These are phyloP conservation scores for Pelargonium nanum DNA, from an alignment of 345 rosid species.

Conservation along the genomic window DNA sequence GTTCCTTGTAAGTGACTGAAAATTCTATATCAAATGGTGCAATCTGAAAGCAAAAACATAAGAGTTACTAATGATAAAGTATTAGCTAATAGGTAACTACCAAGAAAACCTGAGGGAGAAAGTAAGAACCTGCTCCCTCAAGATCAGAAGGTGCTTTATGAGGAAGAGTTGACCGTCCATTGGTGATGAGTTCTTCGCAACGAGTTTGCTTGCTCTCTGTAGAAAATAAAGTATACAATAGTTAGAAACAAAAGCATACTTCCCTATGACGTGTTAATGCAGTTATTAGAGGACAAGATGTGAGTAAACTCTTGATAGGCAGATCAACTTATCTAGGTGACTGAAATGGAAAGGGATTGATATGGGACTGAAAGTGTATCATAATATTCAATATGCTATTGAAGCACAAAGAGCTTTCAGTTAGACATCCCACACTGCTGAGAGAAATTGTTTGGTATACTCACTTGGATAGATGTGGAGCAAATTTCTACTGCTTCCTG, in stretches of 20 bases:
- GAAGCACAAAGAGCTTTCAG: too few species aligned
- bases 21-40: constrained; percentile 97
- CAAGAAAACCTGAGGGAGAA: constrained; percentile 10
- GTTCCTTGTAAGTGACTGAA: constrained; percentile 91
- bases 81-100: constrained; percentile 2
- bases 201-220: constrained; percentile 87
- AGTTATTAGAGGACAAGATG: too few species aligned
- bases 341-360: too few species aligned
- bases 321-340: too few species aligned
- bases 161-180: constrained; percentile 98
- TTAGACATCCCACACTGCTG: neutral
- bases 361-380: too few species aligned
- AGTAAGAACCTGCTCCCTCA: constrained; percentile 79
- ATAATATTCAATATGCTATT: too few species aligned
- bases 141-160: constrained; percentile 78
- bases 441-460: constrained; percentile 16
- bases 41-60: constrained; percentile 40
- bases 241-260: constrained; percentile 4
- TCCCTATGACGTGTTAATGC: constrained; percentile 1
- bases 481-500: constrained; percentile 99
- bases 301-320: too few species aligned
- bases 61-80: constrained; percentile 8
- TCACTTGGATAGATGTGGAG: constrained; percentile 77
- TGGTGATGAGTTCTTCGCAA: constrained; percentile 61
- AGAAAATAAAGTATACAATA: constrained; percentile 7